A percentile compares a stretch with the other conserved stretches of the same genome.
Evolutionary conservation across 1,139 yeast species (phyloP).

Genomic region (Saccharomyces uvarum): DNA sequence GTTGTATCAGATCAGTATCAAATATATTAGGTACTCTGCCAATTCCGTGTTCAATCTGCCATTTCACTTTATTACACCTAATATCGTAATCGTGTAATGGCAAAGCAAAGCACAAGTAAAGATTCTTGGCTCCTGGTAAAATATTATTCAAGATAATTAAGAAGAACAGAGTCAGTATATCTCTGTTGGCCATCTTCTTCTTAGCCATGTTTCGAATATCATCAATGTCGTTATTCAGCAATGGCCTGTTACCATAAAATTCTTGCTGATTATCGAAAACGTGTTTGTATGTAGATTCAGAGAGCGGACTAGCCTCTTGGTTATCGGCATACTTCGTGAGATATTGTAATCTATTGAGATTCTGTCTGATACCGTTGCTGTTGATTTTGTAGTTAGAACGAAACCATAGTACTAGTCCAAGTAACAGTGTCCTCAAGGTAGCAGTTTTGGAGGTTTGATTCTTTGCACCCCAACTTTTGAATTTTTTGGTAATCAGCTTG

Average conservation of each 20-base stretch:
- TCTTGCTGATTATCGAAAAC: slow-evolving; percentile 10
- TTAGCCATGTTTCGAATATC: slow-evolving; percentile 18
- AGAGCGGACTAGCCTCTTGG: not conserved
- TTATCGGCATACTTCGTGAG: slow-evolving; percentile 6
- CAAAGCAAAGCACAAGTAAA: slow-evolving; percentile 20
- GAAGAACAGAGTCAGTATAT: slow-evolving; percentile 19
- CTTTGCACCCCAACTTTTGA: slow-evolving; percentile 8
- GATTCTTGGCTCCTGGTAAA: slow-evolving; percentile 5
- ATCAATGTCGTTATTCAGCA: slow-evolving; percentile 5
- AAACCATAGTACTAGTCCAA: slow-evolving; percentile 24
- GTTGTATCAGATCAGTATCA: slow-evolving; percentile 23
- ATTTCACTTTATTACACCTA: slow-evolving; percentile 4
- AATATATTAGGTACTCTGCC: slow-evolving; percentile 18
- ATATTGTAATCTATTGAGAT: slow-evolving; percentile 14
- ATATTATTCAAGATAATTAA: slow-evolving; percentile 16
- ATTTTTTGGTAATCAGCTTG: slow-evolving; percentile 17
- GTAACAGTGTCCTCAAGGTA: slow-evolving; percentile 13
- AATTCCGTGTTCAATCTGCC: slow-evolving; percentile 6
- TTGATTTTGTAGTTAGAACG: slow-evolving; percentile 21
- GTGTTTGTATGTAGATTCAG: slow-evolving; percentile 2
- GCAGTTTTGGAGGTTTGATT: slow-evolving; percentile 1
- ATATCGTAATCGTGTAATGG: slow-evolving; percentile 18
- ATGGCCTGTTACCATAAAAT: slow-evolving; percentile 21
- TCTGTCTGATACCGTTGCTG: slow-evolving; percentile 26
- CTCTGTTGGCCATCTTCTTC: slow-evolving; percentile 20